These are phyloP conservation scores for Globisporangium polare DNA, from an alignment of 352 stramenopile species.

Conservation along the genomic window DNA sequence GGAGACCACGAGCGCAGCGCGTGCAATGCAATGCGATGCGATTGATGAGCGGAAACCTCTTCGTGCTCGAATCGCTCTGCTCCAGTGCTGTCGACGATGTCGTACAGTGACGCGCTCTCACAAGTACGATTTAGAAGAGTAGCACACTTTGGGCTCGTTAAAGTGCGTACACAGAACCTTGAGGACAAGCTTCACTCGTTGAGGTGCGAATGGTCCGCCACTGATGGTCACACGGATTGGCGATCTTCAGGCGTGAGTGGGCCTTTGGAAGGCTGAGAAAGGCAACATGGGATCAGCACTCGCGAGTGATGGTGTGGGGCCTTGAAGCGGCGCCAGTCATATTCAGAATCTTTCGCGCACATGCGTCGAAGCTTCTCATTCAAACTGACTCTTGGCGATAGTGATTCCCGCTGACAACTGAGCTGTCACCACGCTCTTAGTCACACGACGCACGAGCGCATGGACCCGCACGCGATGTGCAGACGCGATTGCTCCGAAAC, in stretches of 20 bases:
- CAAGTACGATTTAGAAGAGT: constrained; percentile 2
- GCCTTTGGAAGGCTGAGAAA: background rate
- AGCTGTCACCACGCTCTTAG: background rate
- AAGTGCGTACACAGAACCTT: background rate
- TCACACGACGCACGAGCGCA: background rate
- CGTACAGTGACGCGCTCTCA: background rate
- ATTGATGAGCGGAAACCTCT: background rate
- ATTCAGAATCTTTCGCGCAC: background rate
- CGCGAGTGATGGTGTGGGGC: background rate
- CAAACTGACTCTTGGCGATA: background rate
- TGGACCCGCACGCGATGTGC: background rate
- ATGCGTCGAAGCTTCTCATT: constrained; percentile 1
- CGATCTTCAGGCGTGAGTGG: no score
- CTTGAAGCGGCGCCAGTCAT: background rate
- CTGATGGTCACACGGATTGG: no score
- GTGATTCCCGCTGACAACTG: no score
- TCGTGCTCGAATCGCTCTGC: constrained; percentile 7
- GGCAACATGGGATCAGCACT: background rate
- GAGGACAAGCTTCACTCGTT: no score
- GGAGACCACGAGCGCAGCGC: background rate
- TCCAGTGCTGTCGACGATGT: background rate
- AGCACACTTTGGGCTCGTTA: background rate
- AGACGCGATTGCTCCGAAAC: background rate
- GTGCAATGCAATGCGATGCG: background rate
- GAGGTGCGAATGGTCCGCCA: no score